phyloP scores from a whole-genome alignment of 305 asterid genomes.

The Euphrasia arctica region DNA sequence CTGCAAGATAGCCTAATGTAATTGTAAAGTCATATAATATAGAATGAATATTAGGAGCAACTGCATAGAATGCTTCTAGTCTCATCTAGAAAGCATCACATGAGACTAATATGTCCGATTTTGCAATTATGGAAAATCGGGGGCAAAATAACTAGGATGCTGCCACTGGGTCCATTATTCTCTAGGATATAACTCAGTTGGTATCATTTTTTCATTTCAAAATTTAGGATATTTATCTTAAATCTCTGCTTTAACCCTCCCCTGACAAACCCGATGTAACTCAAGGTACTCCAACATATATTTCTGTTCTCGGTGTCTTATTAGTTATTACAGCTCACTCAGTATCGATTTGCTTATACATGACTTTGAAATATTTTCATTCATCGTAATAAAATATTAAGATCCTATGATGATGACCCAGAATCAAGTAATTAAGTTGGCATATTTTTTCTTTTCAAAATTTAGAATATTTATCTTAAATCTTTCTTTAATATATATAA shows the following conservation, averaged over 20 bases:
- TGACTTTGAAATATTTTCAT: not conserved
- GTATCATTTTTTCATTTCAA: not conserved
- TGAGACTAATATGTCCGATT: conserved; percentile 4
- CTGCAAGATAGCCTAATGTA: conserved; percentile 7
- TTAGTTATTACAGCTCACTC: not conserved
- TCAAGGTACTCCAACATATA: conserved; percentile 2
- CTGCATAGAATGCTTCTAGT: not conserved
- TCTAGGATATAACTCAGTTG: not conserved
- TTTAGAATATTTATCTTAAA: too few species aligned
- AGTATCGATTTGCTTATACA: conserved; percentile 2
- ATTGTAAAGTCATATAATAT: not conserved
- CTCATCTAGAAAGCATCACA: conserved; percentile 7
- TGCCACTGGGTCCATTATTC: not conserved
- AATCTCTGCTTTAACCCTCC: not conserved
- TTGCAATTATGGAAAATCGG: conserved; percentile 5
- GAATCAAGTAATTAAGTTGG: not conserved
- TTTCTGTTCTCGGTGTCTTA: not conserved
- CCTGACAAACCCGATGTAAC: not conserved
- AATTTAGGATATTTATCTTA: not conserved
- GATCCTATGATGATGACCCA: not conserved
- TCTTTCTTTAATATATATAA: not conserved
- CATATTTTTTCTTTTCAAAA: not conserved
- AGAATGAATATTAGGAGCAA: conserved; percentile 14
- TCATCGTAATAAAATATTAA: not conserved
- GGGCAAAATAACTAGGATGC: not conserved